Evolutionary conservation across 306 rosid genomes (phyloP).

Genomic region (Rosa chinensis): DNA sequence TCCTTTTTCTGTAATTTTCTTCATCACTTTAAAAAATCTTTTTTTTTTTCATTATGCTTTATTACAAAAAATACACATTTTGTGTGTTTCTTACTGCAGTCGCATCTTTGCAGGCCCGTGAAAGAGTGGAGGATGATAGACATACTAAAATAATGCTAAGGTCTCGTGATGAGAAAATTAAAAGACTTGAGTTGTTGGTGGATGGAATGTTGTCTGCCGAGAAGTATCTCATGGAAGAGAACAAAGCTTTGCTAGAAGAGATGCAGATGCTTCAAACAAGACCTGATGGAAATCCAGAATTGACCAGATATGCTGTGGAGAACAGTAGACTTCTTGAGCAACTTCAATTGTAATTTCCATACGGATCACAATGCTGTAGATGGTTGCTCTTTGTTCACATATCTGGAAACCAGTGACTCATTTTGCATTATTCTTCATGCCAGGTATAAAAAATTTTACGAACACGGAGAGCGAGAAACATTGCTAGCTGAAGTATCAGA

Average conservation of each 20-base stretch:
- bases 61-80: conserved; percentile 9
- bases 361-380: conserved; percentile 11
- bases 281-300: conserved; percentile 53
- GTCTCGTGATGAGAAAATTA: conserved; percentile 68
- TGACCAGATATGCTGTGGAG: conserved; percentile 52
- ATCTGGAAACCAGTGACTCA: conserved; percentile 33
- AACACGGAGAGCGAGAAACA: conserved; percentile 78
- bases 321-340: conserved; percentile 63
- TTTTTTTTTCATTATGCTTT: conserved; percentile 19
- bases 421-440: conserved; percentile 34
- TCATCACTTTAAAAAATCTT: not conserved
- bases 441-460: conserved; percentile 70
- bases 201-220: conserved; percentile 71
- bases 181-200: conserved; percentile 65
- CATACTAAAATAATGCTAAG: conserved; percentile 48
- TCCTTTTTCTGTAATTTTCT: not conserved
- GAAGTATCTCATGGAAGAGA: conserved; percentile 68
- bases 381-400: conserved; percentile 19
- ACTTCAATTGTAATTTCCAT: conserved; percentile 55
- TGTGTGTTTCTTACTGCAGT: conserved; percentile 26
- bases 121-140: conserved; percentile 66
- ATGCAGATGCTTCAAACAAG: conserved; percentile 58
- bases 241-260: conserved; percentile 63
- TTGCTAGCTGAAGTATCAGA: conserved; percentile 72
- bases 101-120: conserved; percentile 55